Base-by-base conservation (phyloP, 2,329 filamentous ascomycete genomes). In the Fusarium pseudonygamai region DNA sequence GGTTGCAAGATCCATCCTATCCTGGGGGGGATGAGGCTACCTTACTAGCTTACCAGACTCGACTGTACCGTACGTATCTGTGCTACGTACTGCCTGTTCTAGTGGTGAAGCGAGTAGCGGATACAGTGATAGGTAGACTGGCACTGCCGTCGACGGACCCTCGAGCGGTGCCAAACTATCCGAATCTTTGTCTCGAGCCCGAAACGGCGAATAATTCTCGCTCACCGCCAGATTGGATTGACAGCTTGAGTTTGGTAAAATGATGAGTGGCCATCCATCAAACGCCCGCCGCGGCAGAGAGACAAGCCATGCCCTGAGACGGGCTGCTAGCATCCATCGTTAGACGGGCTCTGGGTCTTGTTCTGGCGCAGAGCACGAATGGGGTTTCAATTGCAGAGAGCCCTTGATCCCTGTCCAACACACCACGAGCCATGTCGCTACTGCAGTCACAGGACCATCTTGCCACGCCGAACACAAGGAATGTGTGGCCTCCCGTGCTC, bases 151-250 rank as follows among this genome's bases (percentile, higher is more conserved):
- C 63, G 64, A 75, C 67, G 61, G 67, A 68, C 37, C 47, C 67
- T 74, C 72, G 67, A 69, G 72, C 67, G 60, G 73, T 67, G 66
- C 59, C 63, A 71, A 66, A 63, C 73, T 74, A 69, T 69, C 43
- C 69, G 50, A 64, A 62, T 66, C 39, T 63, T 63, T 67, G 49
- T 59, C 67, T 62, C 45, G 64, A 66, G 60, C 57, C 57, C 32
- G 56, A 59, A 59, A 52, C 55, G 55, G 55, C 55, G 40, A 36
- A 70, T 57, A 39, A 37, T 58, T 62, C 55, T 34, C 63, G 66
- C 76, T 78, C 76, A 78, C 76, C 76, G 76, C 76, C 72, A 78
- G 69, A 78, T 78, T 67, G 67, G 68, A 78, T 77, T 70, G 66
- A 45, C 56, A 42, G 63, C 30, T 45, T 34, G 28, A 39, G 30